phyloP scores from a whole-genome alignment of 768 basidiomycete genomes.

The Boletus edulis region DNA sequence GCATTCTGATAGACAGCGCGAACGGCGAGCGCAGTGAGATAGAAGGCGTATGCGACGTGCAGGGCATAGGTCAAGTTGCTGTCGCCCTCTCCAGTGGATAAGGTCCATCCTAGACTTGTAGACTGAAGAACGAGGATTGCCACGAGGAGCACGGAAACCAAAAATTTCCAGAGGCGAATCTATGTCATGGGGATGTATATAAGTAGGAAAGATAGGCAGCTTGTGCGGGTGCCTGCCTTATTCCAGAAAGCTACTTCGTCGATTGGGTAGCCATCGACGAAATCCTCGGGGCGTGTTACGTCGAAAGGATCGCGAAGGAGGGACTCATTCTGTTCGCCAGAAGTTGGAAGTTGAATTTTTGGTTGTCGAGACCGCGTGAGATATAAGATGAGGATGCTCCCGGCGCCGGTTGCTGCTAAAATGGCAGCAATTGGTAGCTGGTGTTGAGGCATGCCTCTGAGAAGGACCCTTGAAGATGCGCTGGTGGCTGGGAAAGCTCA shows the following conservation, averaged over 20 bases:
- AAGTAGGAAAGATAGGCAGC: neutral
- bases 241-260: conserved; percentile 59
- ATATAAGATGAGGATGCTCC: conserved; percentile 45
- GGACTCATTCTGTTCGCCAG: conserved; percentile 22
- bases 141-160: conserved; percentile 45
- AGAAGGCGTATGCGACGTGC: conserved; percentile 55
- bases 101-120: conserved; percentile 51
- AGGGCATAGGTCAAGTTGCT: conserved; percentile 41
- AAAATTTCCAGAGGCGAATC: conserved; percentile 60
- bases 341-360: conserved; percentile 49
- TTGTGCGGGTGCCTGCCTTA: conserved; percentile 36
- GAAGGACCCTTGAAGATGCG: neutral
- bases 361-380: conserved; percentile 42
- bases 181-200: conserved; percentile 24
- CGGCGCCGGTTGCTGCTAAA: conserved; percentile 42
- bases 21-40: conserved; percentile 51
- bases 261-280: conserved; percentile 64
- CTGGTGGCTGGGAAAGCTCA: neutral
- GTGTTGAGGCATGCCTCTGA: conserved; percentile 51
- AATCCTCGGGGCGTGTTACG: conserved; percentile 70
- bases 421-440: conserved; percentile 53
- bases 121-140: conserved; percentile 50
- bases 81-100: conserved; percentile 23
- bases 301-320: conserved; percentile 56
- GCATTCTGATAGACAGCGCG: conserved; percentile 49